Base-by-base conservation (phyloP, 805 yeast species). In the Yamadazyma akitaensis region DNA sequence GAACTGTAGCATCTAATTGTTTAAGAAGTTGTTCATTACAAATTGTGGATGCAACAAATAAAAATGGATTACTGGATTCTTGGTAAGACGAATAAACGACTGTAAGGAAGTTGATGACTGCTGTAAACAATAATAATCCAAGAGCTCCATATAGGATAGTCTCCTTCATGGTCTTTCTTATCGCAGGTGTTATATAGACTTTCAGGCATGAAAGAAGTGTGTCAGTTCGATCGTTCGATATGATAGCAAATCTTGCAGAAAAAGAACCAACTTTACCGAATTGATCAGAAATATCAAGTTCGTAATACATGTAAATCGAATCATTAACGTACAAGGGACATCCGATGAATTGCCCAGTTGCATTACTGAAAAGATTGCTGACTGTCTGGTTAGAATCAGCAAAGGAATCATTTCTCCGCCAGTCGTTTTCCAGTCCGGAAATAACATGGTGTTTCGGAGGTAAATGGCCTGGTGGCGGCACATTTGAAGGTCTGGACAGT, bases 11-110 rank as follows among this genome's bases (percentile, higher is more conserved):
- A 40, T 79, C 80, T 38, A 82, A 56, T 43, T 83, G 82, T 37
- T 72, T 69, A 32, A 83, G 64, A 40, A 82, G 66, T 2, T 79
- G 73, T 26, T 73, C 80, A 54, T 80, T 80, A 58, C 85, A 81
- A 40, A 79, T 80, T 25, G 82, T 76, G 6, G 85, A 72, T 21
- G 84, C 84, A 47, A 68, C 55, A 55, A 71, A 66, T 46, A 81
- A 55, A 56, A 79, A 74, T 30, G 82, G 76, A 51, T 79, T 70
- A 39, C 75, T 58, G 26, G 86, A 64, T 63, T 81, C 88, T 64
- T 77, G 82, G 57, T 74, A 77, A 0, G 86, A 82, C 33, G 85
- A 70, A 44, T 56, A 62, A n/a, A 65, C 76, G 42, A 73, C 63
- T 7, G 72, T 64, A 48, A 75, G 58, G 32, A 67, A 50, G 32